These are phyloP conservation scores for Eucalyptus brandiana DNA, from an alignment of 345 rosid genomes.

Conservation along the genomic window DNA sequence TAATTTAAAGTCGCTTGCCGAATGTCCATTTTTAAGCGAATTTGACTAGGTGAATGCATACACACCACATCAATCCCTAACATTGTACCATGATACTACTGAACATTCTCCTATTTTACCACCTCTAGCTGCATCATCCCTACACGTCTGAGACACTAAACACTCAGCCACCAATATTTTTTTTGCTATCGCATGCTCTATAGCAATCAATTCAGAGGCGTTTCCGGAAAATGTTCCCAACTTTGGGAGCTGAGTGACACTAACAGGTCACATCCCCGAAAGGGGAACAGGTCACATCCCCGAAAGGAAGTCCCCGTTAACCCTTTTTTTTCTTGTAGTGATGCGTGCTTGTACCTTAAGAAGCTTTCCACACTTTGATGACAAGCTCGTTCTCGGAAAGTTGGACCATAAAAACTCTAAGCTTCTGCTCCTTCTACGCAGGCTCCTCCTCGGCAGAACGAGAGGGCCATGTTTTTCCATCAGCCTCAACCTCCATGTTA, in stretches of 20 bases:
- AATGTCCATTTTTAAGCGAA: neutral
- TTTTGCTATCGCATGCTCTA: neutral
- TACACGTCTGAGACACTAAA: neutral
- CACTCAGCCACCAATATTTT: neutral
- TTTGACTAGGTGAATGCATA: neutral
- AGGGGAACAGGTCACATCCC: neutral
- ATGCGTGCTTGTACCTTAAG: neutral
- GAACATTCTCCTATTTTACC: neutral
- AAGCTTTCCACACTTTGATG: neutral
- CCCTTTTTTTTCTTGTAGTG: neutral
- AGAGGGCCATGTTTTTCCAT: neutral
- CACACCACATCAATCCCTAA: neutral
- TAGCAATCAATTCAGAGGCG: neutral
- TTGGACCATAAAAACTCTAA: neutral
- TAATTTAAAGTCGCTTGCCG: neutral
- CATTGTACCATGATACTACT: neutral
- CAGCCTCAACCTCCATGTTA: neutral
- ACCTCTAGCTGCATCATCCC: neutral
- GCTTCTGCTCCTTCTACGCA: neutral
- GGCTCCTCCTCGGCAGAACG: neutral
- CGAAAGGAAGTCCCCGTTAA: neutral
- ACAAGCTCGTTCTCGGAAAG: neutral
- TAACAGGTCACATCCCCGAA: neutral
- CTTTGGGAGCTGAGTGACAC: neutral
- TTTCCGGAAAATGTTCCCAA: neutral